phyloP scores from a whole-genome alignment of 495 filamentous ascomycete species.

The Penicillium cinerascens region DNA sequence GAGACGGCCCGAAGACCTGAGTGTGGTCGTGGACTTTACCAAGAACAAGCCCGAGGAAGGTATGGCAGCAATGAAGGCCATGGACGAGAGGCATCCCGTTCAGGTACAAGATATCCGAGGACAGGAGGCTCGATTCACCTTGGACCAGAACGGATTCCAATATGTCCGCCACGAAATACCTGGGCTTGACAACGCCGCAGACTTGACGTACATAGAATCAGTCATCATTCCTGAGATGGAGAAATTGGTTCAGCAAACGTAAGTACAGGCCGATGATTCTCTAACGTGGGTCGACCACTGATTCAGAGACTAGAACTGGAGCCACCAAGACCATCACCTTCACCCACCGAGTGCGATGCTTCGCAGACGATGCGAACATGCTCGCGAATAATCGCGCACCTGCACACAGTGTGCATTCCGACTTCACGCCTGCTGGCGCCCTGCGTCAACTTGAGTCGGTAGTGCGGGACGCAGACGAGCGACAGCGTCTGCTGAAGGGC shows the following conservation, averaged over 20 bases:
- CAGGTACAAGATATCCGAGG: constrained; percentile 12
- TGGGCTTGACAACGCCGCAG: constrained; percentile 3
- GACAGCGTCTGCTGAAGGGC: constrained; percentile 47
- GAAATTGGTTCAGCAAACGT: constrained; percentile 11
- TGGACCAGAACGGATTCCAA: constrained; percentile 11
- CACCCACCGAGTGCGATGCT: constrained; percentile 11
- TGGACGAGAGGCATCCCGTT: constrained; percentile 1
- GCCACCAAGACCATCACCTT: constrained; percentile 12
- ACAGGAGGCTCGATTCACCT: constrained; percentile 1
- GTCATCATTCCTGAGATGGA: constrained; percentile 13
- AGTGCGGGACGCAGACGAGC: constrained; percentile 35
- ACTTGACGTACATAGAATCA: not conserved
- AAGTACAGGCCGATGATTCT: not conserved
- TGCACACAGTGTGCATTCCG: constrained; percentile 22
- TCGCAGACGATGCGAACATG: constrained; percentile 8
- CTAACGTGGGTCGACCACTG: not conserved
- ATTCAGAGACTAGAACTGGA: constrained; percentile 8
- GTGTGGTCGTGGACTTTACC: constrained; percentile 1
- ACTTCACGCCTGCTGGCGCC: constrained; percentile 12
- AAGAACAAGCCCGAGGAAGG: constrained; percentile 1
- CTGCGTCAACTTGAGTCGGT: constrained; percentile 8
- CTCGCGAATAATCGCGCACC: constrained; percentile 14
- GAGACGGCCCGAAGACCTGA: not conserved
- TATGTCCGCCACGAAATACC: constrained; percentile 12
- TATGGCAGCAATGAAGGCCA: not conserved